phyloP scores from a whole-genome alignment of 176 grass and related monocot genomes.

The Avena atlantica region DNA sequence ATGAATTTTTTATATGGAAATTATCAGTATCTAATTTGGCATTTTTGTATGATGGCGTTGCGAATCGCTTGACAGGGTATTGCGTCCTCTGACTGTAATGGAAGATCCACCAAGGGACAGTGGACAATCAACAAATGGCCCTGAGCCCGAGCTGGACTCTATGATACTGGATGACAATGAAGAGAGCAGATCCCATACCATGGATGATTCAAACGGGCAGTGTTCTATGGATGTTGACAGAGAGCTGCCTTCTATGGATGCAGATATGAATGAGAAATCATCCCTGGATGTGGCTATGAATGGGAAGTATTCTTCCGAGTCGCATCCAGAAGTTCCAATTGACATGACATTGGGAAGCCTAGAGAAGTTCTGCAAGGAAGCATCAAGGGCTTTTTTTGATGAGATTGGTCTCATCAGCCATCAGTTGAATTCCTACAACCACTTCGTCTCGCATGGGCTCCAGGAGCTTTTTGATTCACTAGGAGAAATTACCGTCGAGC shows the following conservation, averaged over 20 bases:
- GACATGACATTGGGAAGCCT: conserved; percentile 62
- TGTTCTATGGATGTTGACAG: conserved; percentile 29
- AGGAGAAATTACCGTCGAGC: conserved; percentile 77
- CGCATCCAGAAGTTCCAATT: conserved; percentile 42
- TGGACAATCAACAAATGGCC: conserved; percentile 23
- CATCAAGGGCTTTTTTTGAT: conserved; percentile 71
- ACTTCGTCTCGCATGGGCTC: conserved; percentile 76
- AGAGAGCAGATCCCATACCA: conserved; percentile 22
- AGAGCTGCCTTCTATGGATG: conserved; percentile 44
- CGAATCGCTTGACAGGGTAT: conserved; percentile 36
- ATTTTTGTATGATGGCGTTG: conserved; percentile 20
- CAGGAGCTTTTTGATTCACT: conserved; percentile 86
- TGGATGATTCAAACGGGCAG: conserved; percentile 34
- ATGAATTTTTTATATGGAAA: conserved; percentile 26
- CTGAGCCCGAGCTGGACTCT: conserved; percentile 42
- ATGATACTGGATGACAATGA: conserved; percentile 46
- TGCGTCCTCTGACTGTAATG: conserved; percentile 34
- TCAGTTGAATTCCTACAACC: conserved; percentile 88
- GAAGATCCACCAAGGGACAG: conserved; percentile 39
- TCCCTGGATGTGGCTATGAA: conserved; percentile 28
- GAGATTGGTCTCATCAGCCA: conserved; percentile 83
- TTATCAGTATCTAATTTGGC: conserved; percentile 5
- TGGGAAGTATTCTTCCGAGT: conserved; percentile 30
- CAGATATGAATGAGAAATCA: conserved; percentile 43
- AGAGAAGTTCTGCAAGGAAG: conserved; percentile 87